Conservation (phyloP, 495 filamentous ascomycete genomes). For the Extremus antarcticus region DNA sequence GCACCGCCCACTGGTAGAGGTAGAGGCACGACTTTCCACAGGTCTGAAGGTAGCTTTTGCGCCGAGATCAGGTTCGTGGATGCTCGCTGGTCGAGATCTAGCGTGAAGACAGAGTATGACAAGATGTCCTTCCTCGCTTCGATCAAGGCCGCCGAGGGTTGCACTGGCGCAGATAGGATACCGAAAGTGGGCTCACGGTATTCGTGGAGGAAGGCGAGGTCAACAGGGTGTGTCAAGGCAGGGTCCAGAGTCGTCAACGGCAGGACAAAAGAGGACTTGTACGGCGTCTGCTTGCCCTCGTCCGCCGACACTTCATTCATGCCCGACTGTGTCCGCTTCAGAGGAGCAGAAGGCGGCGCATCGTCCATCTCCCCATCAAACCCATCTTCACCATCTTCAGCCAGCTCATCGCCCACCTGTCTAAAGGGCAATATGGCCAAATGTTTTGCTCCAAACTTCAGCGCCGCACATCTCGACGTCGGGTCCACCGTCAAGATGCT, state of each 20-base stretch:
- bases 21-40: constrained; percentile 74
- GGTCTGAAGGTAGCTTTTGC: constrained; percentile 71
- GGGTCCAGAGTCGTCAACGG: constrained; percentile 79
- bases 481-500: constrained; percentile 83
- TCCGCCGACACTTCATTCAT: constrained; percentile 34
- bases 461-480: constrained; percentile 78
- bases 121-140: constrained; percentile 72
- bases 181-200: constrained; percentile 97
- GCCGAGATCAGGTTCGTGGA: constrained; percentile 89
- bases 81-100: constrained; percentile 86
- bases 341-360: constrained; percentile 15
- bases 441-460: constrained; percentile 82
- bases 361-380: constrained; percentile 72
- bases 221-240: constrained; percentile 72
- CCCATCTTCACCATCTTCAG: constrained; percentile 55
- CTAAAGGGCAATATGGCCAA: constrained; percentile 90
- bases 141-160: constrained; percentile 60
- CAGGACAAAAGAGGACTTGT: constrained; percentile 82
- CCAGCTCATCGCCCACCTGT: constrained; percentile 72
- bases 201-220: constrained; percentile 87
- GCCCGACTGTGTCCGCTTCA: constrained; percentile 6
- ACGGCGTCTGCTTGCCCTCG: constrained; percentile 56
- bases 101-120: constrained; percentile 84
- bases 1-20: constrained; percentile 80
- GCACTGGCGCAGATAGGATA: constrained; percentile 65